A percentile compares a stretch with the other conserved stretches of the same genome.
phyloP scores from a whole-genome alignment of 176 grass and related monocot genomes.

The Cymbopogon citratus region DNA sequence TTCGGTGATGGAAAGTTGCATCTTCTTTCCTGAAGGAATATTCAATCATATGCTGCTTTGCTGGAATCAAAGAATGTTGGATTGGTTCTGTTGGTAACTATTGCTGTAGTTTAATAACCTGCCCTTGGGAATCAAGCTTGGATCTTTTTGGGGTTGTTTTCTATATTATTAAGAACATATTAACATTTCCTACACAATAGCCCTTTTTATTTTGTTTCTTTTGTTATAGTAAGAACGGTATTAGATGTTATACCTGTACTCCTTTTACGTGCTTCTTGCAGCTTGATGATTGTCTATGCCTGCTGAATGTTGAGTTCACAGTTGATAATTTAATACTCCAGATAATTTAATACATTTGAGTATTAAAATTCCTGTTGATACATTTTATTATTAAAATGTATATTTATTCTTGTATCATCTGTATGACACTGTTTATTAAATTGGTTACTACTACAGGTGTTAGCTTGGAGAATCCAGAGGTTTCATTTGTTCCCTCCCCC shows the following conservation, averaged over 20 bases:
- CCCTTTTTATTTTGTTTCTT: background rate
- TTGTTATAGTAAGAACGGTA: background rate
- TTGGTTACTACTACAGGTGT: slow-evolving; percentile 44
- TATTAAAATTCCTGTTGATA: background rate
- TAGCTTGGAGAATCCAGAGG: slow-evolving; percentile 47
- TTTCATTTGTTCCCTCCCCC: slow-evolving; percentile 45
- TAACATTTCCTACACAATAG: background rate
- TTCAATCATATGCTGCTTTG: background rate
- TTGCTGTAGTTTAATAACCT: background rate
- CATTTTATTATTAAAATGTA: background rate
- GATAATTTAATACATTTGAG: too few relatives aligned
- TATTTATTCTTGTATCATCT: background rate
- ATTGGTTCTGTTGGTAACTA: background rate
- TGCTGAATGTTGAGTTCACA: background rate
- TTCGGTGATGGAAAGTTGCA: background rate
- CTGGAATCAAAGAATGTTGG: background rate
- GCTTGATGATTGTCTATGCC: background rate
- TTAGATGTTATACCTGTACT: background rate
- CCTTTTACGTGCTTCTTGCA: background rate
- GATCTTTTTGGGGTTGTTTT: background rate
- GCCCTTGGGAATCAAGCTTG: background rate
- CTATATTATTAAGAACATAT: background rate
- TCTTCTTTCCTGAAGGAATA: background rate
- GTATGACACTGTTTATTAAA: background rate
- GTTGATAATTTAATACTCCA: too few relatives aligned